Base-by-base conservation (phyloP, 306 rosid species). In the Castanea sativa region DNA sequence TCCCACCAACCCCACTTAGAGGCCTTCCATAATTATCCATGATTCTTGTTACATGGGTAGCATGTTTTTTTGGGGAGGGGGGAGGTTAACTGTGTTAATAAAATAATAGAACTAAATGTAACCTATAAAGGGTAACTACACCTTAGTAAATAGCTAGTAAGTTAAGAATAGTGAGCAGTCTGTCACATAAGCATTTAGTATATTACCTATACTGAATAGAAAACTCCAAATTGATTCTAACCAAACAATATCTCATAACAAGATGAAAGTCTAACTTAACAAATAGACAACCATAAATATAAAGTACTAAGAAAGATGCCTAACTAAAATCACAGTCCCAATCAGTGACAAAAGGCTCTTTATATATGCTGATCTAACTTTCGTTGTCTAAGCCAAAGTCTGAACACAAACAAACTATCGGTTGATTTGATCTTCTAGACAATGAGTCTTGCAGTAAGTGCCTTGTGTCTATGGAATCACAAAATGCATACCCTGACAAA, bases 401-500 rank as follows among this genome's bases (percentile, higher is more conserved):
- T 80, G 57, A 83, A 64, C 55, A 81, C 71, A 74, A 81, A 69
- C 78, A 84, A 78, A 86, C 92, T 89, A 85, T 69, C 53, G 80
- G 80, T 81, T 87, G 85, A 49, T 82, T 89, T 75, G 90, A 69
- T 77, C 96, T 84, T 86, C 89, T 87, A 84, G 85, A 85, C 21
- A 76, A 79, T 78, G 82, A 49, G 82, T 74, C 85, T 88, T 88
- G 90, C 77, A 75, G 81, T 75, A 73, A 83, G 86, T 81, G 85
- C 79, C 88, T 76, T 23, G 23, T 25, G 27, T 25, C 27, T 25
- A 25, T 25, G 27, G 27, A 25, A 25, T 25, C 27, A 25, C 27
- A 25, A 25, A 25, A 25, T 25, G 27, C 27, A 25, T 25, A 25
- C 27, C 1, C 2, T 25, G 27, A 25, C 27, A 25, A 25, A 25